Evolutionary conservation across 2,329 filamentous ascomycete genomes (phyloP).

Genomic region (Ilyonectria robusta): DNA sequence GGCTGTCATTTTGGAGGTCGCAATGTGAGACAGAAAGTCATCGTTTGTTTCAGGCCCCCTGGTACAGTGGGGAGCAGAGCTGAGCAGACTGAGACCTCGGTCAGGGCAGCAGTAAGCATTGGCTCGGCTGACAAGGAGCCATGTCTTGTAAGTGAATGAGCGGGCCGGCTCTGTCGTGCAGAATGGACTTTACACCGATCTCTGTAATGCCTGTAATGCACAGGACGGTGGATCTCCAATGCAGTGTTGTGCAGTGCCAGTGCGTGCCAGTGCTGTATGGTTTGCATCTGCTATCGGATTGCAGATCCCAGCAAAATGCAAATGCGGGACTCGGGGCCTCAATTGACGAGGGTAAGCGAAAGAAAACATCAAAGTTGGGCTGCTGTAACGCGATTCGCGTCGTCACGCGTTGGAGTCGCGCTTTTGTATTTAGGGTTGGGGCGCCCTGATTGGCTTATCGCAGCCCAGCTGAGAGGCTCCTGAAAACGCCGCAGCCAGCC

Average conservation of each 20-base stretch:
- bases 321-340: conserved; percentile 18
- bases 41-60: conserved; percentile 40
- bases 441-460: conserved; percentile 36
- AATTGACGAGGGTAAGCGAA: conserved; percentile 19
- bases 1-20: conserved; percentile 16
- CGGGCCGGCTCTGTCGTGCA: conserved; percentile 42
- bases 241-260: conserved; percentile 46
- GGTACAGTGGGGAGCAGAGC: conserved; percentile 31
- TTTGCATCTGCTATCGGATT: conserved; percentile 33
- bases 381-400: conserved; percentile 24
- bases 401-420: conserved; percentile 40
- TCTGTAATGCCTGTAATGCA: conserved; percentile 43
- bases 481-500: conserved; percentile 41
- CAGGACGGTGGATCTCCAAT: conserved; percentile 43
- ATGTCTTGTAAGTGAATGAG: conserved; percentile 25
- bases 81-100: conserved; percentile 23
- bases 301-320: conserved; percentile 26
- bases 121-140: conserved; percentile 9
- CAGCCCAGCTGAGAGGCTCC: conserved; percentile 34
- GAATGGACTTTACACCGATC: conserved; percentile 45
- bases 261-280: conserved; percentile 34
- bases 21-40: conserved; percentile 37
- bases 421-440: conserved; percentile 28
- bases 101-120: conserved; percentile 19
- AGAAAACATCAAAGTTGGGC: conserved; percentile 37